Evolutionary conservation across 176 grass and related monocot genomes (phyloP).

Genomic region (Cenchrus purpureus): DNA sequence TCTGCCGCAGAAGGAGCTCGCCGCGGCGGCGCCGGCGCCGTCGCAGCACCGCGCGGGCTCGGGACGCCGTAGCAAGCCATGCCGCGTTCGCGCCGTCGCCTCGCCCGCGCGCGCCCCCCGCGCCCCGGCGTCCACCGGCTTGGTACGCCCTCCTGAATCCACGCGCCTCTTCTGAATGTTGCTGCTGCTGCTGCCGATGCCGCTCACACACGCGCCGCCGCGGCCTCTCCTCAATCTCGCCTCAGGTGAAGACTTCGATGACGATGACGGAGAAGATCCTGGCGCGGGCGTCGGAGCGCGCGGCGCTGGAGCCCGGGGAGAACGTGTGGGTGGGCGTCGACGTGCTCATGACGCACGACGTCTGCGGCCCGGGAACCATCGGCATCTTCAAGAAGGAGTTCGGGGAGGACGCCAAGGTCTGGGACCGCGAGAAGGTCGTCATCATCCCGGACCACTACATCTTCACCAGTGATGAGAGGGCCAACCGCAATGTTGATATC

Average conservation of each 20-base stretch:
- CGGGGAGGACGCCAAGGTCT: constrained; percentile 84
- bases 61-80: constrained; percentile 30
- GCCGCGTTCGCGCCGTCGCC: constrained; percentile 59
- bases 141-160: constrained; percentile 46
- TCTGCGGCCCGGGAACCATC: constrained; percentile 76
- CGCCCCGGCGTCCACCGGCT: constrained; percentile 70
- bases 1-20: constrained; percentile 63
- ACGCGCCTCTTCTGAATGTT: not conserved
- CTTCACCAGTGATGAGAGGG: constrained; percentile 84
- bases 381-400: constrained; percentile 95
- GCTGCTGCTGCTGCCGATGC: not conserved
- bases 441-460: constrained; percentile 98
- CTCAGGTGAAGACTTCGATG: constrained; percentile 79
- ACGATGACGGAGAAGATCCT: constrained; percentile 99
- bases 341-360: constrained; percentile 97
- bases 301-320: constrained; percentile 80
- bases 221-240: not conserved
- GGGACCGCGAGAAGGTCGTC: constrained; percentile 92
- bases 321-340: constrained; percentile 97
- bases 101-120: constrained; percentile 61
- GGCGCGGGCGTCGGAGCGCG: constrained; percentile 73
- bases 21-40: constrained; percentile 32
- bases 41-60: constrained; percentile 43
- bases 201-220: not conserved
- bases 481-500: constrained; percentile 93